These are phyloP conservation scores for Heimioporus sp. DNA, from an alignment of 768 basidiomycete species.

Conservation along the genomic window DNA sequence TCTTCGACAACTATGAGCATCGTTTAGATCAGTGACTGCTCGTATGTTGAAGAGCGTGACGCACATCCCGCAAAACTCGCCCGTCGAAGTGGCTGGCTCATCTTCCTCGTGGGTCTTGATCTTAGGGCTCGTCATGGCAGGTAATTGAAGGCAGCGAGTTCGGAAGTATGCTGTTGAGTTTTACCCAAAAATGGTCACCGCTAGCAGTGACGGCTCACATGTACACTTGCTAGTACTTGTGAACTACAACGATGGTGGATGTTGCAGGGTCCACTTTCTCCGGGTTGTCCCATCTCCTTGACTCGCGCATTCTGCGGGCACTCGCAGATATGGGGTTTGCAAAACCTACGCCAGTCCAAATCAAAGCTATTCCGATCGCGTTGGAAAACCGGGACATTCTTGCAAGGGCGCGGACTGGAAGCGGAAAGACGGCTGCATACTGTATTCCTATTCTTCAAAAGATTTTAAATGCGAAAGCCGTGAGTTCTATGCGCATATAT, in stretches of 20 bases:
- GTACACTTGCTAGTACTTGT: not conserved
- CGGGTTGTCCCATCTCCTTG: conserved; percentile 74
- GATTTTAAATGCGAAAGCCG: conserved; percentile 76
- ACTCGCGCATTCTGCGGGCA: conserved; percentile 81
- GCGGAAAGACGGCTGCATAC: conserved; percentile 97
- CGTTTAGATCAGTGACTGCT: not conserved
- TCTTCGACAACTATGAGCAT: conserved; percentile 57
- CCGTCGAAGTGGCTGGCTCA: not conserved
- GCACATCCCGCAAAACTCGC: conserved; percentile 43
- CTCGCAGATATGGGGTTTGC: conserved; percentile 90
- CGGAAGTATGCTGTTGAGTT: not conserved
- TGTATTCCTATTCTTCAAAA: conserved; percentile 90
- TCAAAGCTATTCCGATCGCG: conserved; percentile 88
- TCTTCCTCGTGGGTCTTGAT: conserved; percentile 18
- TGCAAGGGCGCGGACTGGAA: conserved; percentile 91
- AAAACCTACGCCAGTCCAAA: conserved; percentile 88
- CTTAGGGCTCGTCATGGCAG: conserved; percentile 10
- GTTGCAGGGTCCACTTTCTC: conserved; percentile 48
- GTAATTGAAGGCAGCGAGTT: not conserved
- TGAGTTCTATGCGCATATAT: conserved; percentile 37
- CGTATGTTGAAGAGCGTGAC: conserved; percentile 17
- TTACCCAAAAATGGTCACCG: not conserved
- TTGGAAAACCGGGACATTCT: conserved; percentile 89
- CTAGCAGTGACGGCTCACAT: too few relatives aligned
- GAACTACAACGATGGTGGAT: conserved; percentile 36